phyloP scores from a whole-genome alignment of 176 grass and related monocot genomes.

The Oryza rufipogon region DNA sequence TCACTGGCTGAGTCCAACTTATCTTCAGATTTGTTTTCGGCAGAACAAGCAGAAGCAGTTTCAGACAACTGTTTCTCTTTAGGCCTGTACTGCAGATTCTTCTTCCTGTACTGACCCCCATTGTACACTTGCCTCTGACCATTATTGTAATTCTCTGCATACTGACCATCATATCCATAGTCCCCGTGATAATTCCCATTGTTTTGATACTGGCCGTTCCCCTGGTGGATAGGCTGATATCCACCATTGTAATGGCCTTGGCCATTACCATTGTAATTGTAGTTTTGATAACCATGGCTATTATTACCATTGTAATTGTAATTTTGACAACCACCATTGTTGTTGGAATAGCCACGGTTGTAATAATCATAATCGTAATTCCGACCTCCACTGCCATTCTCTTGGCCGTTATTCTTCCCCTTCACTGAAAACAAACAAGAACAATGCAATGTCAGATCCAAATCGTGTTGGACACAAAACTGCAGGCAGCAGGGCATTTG shows the following conservation, averaged over 20 bases:
- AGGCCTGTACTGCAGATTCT: not conserved
- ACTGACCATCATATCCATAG: too few relatives aligned
- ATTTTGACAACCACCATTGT: not conserved
- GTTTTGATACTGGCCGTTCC: not conserved
- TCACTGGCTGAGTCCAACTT: not conserved
- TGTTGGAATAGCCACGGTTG: not conserved
- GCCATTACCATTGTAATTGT: not conserved
- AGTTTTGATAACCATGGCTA: not conserved
- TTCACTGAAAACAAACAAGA: not conserved
- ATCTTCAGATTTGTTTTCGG: slow-evolving; percentile 33
- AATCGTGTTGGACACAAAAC: too few relatives aligned
- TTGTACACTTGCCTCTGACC: not conserved
- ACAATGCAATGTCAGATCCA: not conserved
- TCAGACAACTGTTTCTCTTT: slow-evolving; percentile 22
- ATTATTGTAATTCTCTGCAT: not conserved
- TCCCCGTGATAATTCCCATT: too few relatives aligned
- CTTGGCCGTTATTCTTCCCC: not conserved
- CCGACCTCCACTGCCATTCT: not conserved
- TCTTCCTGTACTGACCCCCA: not conserved
- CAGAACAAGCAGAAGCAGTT: slow-evolving; percentile 24
- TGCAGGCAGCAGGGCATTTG: too few relatives aligned
- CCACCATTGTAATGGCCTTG: not conserved
- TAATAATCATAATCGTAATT: not conserved
- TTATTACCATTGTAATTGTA: not conserved
- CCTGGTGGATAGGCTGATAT: not conserved